phyloP scores from a whole-genome alignment of 192 early-diverging fungal genomes.

The Umbelopsis sp. region DNA sequence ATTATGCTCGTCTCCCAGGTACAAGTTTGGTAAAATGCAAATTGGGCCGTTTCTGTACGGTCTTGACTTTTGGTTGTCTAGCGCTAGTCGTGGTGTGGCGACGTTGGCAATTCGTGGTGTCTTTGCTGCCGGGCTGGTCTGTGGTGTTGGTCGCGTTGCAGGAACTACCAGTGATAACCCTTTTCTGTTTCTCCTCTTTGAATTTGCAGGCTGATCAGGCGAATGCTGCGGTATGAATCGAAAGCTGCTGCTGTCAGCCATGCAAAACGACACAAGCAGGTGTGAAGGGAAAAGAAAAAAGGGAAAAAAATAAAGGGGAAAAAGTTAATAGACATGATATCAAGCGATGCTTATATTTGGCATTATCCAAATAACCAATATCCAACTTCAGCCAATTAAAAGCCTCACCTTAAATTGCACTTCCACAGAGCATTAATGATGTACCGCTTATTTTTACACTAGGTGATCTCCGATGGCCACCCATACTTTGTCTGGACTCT shows the following conservation, averaged over 20 bases:
- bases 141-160: background rate
- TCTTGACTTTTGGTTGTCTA: constrained; percentile 3
- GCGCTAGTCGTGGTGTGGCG: background rate
- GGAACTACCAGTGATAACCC: constrained; percentile 33
- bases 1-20: constrained; percentile 68
- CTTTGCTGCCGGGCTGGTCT: background rate
- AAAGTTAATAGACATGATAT: background rate
- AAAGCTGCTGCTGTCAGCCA: constrained; percentile 18
- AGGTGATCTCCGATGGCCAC: too few species aligned
- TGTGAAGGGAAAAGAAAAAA: background rate
- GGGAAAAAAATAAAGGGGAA: background rate
- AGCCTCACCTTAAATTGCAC: background rate
- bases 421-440: background rate
- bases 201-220: constrained; percentile 11
- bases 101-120: background rate
- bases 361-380: constrained; percentile 2
- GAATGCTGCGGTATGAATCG: constrained; percentile 9
- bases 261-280: constrained; percentile 2
- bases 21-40: constrained; percentile 65
- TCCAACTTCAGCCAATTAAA: constrained; percentile 10
- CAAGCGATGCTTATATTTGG: background rate
- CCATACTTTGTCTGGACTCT: too few species aligned
- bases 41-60: constrained; percentile 63
- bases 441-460: too few species aligned
- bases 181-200: constrained; percentile 35